A percentile compares a stretch with the other conserved stretches of the same genome.
These are phyloP conservation scores for Rhytidhysteron rufulum DNA, from an alignment of 2,329 filamentous ascomycete species.

Conservation along the genomic window DNA sequence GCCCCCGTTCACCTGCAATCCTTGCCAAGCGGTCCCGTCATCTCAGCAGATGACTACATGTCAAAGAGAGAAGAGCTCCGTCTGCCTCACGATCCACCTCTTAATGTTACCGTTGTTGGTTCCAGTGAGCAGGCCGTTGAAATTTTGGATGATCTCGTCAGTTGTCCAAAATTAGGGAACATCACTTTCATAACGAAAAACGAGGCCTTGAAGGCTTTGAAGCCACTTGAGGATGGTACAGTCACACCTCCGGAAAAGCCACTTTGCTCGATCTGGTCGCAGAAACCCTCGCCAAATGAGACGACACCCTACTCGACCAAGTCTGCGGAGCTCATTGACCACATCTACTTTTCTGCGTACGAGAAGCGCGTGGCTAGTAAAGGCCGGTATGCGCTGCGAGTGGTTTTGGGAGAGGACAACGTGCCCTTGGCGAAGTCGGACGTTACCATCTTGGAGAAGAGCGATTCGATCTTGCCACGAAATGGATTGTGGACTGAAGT, in stretches of 20 bases:
- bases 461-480: conserved; percentile 8
- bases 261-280: conserved; percentile 34
- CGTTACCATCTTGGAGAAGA: conserved; percentile 27
- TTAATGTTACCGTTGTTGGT: conserved; percentile 29
- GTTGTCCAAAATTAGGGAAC: conserved; percentile 30
- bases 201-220: conserved; percentile 25
- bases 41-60: conserved; percentile 28
- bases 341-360: conserved; percentile 32
- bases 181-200: conserved; percentile 33
- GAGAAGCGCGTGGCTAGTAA: conserved; percentile 33
- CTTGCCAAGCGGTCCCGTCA: conserved; percentile 25
- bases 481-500: conserved; percentile 24
- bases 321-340: conserved; percentile 27
- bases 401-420: conserved; percentile 23
- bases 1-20: not conserved
- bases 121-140: conserved; percentile 25
- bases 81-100: conserved; percentile 20
- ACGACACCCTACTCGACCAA: conserved; percentile 16
- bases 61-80: conserved; percentile 27
- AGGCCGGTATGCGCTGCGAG: conserved; percentile 23
- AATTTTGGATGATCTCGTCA: conserved; percentile 30
- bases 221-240: conserved; percentile 12
- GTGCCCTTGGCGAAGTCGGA: conserved; percentile 19
- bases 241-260: conserved; percentile 18
- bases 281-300: conserved; percentile 15